These are phyloP conservation scores for Fraxinus floribunda DNA, from an alignment of 305 asterid species.

Conservation along the genomic window DNA sequence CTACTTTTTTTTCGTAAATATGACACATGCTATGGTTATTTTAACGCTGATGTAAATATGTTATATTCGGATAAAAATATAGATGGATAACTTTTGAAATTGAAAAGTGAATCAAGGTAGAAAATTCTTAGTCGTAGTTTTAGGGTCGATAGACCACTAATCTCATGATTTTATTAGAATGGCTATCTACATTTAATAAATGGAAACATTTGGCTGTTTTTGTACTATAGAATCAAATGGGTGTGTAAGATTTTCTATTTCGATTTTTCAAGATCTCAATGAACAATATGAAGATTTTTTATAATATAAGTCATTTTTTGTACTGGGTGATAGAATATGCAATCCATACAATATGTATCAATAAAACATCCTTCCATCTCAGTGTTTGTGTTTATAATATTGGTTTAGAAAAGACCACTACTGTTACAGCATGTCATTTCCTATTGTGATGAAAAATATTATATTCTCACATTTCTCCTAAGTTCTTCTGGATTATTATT, in stretches of 20 bases:
- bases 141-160: not conserved
- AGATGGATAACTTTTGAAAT: not conserved
- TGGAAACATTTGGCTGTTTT: not conserved
- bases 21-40: not conserved
- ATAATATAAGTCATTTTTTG: not conserved
- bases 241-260: not conserved
- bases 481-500: constrained; percentile 8
- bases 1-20: not conserved
- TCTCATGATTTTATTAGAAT: not conserved
- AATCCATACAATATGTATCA: not conserved
- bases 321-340: not conserved
- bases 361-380: not conserved
- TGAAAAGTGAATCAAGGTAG: not conserved
- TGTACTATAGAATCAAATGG: not conserved
- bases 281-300: not conserved
- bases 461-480: not conserved
- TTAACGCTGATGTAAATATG: not conserved
- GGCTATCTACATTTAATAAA: not conserved
- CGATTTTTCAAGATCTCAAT: not conserved
- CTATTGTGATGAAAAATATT: not conserved
- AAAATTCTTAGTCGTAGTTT: not conserved
- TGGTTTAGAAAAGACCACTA: not conserved
- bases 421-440: not conserved
- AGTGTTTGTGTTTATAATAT: not conserved
- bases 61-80: not conserved